Percentiles rank a stretch among this genome's conserved stretches.
phyloP scores from a whole-genome alignment of 2,329 filamentous ascomycete genomes.

The Drechslerella dactyloides region DNA sequence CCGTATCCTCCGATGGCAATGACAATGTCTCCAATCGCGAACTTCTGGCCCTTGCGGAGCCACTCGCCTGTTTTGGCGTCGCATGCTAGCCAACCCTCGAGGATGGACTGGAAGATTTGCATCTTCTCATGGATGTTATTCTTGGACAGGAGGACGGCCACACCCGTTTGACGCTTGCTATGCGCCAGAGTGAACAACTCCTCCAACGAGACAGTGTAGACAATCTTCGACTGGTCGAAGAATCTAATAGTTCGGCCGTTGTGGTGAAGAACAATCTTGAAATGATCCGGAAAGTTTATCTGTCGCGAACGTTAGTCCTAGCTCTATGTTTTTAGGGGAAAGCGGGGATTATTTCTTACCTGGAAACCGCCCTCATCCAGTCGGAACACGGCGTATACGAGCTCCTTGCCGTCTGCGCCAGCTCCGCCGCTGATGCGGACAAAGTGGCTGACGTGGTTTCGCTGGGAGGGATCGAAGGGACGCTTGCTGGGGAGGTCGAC shows the following conservation, averaged over 20 bases:
- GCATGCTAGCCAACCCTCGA: slow-evolving; percentile 53
- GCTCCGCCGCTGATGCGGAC: slow-evolving; percentile 33
- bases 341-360: slow-evolving; percentile 59
- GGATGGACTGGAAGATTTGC: slow-evolving; percentile 53
- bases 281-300: slow-evolving; percentile 89
- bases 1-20: slow-evolving; percentile 44
- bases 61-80: slow-evolving; percentile 52
- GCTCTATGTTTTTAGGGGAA: not conserved
- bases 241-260: slow-evolving; percentile 74
- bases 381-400: slow-evolving; percentile 54
- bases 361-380: slow-evolving; percentile 81
- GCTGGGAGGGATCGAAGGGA: slow-evolving; percentile 21
- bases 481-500: slow-evolving; percentile 34
- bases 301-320: slow-evolving; percentile 58
- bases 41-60: slow-evolving; percentile 49
- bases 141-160: slow-evolving; percentile 57
- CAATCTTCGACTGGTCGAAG: slow-evolving; percentile 69
- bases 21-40: slow-evolving; percentile 46
- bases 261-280: slow-evolving; percentile 78
- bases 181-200: slow-evolving; percentile 75
- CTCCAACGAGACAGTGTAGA: slow-evolving; percentile 73
- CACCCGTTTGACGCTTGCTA: slow-evolving; percentile 63
- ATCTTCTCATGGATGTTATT: slow-evolving; percentile 54
- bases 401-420: slow-evolving; percentile 48
- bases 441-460: slow-evolving; percentile 54